Evolutionary conservation across 1,284 basidiomycete species (phyloP).

Genomic region (Puccinia horiana): DNA sequence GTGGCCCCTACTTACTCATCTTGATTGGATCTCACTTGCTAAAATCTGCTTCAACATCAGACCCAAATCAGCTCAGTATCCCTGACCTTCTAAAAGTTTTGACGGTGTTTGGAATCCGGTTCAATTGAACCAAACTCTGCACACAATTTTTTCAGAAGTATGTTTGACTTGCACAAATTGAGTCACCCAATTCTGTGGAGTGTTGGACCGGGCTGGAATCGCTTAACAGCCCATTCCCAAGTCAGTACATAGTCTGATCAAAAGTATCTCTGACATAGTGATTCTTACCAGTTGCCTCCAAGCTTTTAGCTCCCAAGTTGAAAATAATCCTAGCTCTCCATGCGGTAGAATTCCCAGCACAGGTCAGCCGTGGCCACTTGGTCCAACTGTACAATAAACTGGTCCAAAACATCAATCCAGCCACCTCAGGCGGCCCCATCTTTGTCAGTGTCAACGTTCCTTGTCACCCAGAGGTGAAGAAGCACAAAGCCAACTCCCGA

Average conservation of each 20-base stretch:
- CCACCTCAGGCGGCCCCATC: neutral
- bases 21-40: neutral
- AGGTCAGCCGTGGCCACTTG: slow-evolving; percentile 6
- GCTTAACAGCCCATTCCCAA: neutral
- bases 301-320: neutral
- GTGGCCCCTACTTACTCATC: neutral
- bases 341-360: slow-evolving; percentile 3
- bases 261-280: neutral
- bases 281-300: neutral
- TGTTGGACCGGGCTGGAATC: slow-evolving; percentile 3
- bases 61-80: neutral
- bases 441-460: neutral
- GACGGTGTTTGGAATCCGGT: neutral
- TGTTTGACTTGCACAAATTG: neutral
- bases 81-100: neutral
- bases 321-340: slow-evolving; percentile 9
- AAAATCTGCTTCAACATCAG: neutral
- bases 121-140: neutral
- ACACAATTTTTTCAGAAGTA: neutral
- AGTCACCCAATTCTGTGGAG: slow-evolving; percentile 1
- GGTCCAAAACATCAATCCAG: neutral
- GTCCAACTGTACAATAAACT: slow-evolving; percentile 2
- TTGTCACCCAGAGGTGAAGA: neutral
- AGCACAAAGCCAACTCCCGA: neutral
- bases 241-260: neutral